These are phyloP conservation scores for Arctostaphylos glauca DNA, from an alignment of 148 eudicot genomes.

Conservation along the genomic window DNA sequence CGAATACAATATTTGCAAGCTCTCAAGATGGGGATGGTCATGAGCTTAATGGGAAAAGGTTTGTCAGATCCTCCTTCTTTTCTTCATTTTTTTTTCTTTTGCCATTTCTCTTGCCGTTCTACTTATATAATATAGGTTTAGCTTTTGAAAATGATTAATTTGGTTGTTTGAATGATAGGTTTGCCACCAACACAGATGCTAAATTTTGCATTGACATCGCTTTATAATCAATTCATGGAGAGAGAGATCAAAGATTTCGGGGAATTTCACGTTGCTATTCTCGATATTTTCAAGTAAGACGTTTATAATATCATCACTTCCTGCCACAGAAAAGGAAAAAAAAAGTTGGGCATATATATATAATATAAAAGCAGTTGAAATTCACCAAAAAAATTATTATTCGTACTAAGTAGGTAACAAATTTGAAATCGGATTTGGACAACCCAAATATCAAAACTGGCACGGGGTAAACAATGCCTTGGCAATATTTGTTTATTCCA, in stretches of 20 bases:
- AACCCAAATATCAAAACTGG: too few species aligned
- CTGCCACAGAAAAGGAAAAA: background rate
- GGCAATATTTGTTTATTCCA: background rate
- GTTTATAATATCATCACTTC: background rate
- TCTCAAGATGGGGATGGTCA: conserved; percentile 42
- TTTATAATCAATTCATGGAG: conserved; percentile 49
- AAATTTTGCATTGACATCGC: conserved; percentile 48
- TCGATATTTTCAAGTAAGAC: conserved; percentile 74
- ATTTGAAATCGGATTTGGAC: too few species aligned
- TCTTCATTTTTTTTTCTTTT: background rate
- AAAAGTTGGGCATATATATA: too few species aligned
- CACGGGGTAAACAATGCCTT: too few species aligned
- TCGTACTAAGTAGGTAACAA: too few species aligned
- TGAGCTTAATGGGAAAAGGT: conserved; percentile 67
- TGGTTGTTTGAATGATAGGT: conserved; percentile 33
- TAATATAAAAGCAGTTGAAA: too few species aligned
- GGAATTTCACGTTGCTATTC: conserved; percentile 66
- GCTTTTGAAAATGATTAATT: background rate
- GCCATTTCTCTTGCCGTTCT: background rate
- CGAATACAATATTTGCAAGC: conserved; percentile 11
- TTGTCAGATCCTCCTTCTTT: background rate
- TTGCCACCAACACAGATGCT: conserved; percentile 56
- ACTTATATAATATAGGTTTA: background rate
- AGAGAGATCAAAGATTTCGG: conserved; percentile 50
- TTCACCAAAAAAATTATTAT: too few species aligned